A percentile compares a stretch with the other conserved stretches of the same genome.
Evolutionary conservation across 2,329 filamentous ascomycete genomes (phyloP).

Genomic region (Didymella lethalis): DNA sequence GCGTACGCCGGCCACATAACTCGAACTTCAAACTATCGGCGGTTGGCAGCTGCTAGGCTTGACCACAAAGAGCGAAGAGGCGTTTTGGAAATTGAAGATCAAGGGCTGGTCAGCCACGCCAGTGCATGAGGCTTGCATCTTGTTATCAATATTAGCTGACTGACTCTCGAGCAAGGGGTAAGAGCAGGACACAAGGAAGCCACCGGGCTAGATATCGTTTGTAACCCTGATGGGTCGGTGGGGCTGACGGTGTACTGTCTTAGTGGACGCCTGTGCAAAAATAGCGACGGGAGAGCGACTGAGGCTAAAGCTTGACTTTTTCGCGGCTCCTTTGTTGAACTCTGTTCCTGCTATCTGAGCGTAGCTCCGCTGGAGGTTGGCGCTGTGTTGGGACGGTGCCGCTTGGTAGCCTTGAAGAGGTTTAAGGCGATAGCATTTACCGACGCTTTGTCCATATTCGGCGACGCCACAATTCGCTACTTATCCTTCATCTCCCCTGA

Average conservation of each 20-base stretch:
- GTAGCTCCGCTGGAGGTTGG: slow-evolving; percentile 9
- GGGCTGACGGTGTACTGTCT: slow-evolving; percentile 6
- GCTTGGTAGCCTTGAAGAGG: neutral
- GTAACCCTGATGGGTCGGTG: slow-evolving; percentile 3
- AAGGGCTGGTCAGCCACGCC: slow-evolving; percentile 20
- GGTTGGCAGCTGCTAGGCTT: slow-evolving; percentile 14
- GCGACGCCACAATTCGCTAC: slow-evolving; percentile 14
- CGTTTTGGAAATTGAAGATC: slow-evolving; percentile 16
- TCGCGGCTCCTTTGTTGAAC: slow-evolving; percentile 17
- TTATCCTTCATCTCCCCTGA: slow-evolving; percentile 15
- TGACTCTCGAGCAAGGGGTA: slow-evolving; percentile 23
- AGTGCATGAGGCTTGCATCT: slow-evolving; percentile 26
- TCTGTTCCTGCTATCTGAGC: slow-evolving; percentile 15
- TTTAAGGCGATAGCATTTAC: neutral
- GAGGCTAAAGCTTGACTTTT: slow-evolving; percentile 26
- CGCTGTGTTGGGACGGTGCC: slow-evolving; percentile 3
- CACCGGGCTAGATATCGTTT: slow-evolving; percentile 4
- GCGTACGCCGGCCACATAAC: slow-evolving; percentile 19
- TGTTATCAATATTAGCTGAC: slow-evolving; percentile 14
- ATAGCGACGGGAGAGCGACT: slow-evolving; percentile 32
- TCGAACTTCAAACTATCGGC: slow-evolving; percentile 17
- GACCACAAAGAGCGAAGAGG: slow-evolving; percentile 10
- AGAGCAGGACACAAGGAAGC: slow-evolving; percentile 6
- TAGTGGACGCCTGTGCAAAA: slow-evolving; percentile 18
- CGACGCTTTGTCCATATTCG: neutral